A percentile compares a stretch with the other conserved stretches of the same genome.
Evolutionary conservation across 257 asterid species (phyloP).

Genomic region (Solanum pimpinellifolium): DNA sequence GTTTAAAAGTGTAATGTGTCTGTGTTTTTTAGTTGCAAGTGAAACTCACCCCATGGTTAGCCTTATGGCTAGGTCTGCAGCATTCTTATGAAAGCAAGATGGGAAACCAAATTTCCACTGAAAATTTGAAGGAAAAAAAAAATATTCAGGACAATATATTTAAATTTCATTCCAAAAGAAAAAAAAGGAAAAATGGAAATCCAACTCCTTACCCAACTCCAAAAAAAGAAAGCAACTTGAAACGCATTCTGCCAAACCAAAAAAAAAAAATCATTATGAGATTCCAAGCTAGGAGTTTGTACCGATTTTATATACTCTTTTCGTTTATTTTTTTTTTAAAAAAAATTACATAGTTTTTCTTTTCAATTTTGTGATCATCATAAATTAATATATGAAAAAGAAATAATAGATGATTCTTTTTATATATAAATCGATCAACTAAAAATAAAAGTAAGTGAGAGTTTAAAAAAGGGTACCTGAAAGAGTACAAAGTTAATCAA

Average conservation of each 20-base stretch:
- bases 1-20: not conserved
- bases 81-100: constrained; percentile 4
- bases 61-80: constrained; percentile 6
- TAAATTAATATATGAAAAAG: too few species aligned
- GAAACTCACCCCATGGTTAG: constrained; percentile 10
- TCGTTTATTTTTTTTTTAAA: too few species aligned
- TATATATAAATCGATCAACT: too few species aligned
- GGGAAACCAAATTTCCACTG: constrained; percentile 1
- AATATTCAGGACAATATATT: not conserved
- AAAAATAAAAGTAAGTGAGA: too few species aligned
- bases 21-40: not conserved
- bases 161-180: not conserved
- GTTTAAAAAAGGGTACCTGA: not conserved
- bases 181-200: not conserved
- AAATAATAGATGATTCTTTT: too few species aligned
- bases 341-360: too few species aligned
- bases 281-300: not conserved
- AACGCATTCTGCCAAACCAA: constrained; percentile 4
- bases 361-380: not conserved
- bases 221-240: constrained; percentile 6
- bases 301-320: not conserved
- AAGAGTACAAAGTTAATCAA: constrained; percentile 8
- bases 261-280: not conserved
- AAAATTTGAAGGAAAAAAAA: not conserved
- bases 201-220: constrained; percentile 8